A percentile compares a stretch with the other conserved stretches of the same genome.
Conservation (phyloP, 495 filamentous ascomycete genomes). For the Trichoderma reesei region DNA sequence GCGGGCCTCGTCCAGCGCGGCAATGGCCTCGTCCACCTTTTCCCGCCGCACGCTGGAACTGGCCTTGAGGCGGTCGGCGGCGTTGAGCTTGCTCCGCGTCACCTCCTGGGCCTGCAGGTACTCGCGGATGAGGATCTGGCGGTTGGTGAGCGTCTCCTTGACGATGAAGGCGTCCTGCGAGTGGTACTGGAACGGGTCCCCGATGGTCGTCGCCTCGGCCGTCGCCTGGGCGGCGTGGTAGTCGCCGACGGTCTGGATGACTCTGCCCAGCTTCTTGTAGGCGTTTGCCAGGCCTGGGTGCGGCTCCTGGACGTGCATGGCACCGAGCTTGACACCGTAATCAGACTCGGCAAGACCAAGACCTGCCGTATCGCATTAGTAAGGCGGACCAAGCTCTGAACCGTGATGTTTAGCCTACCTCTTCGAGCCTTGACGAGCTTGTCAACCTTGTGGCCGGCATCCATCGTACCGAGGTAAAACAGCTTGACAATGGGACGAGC, state of each 20-base stretch:
- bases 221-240: constrained; percentile 97
- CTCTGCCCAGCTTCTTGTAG: constrained; percentile 89
- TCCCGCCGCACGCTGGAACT: constrained; percentile 75
- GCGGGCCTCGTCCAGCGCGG: constrained; percentile 75
- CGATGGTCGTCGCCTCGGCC: constrained; percentile 88
- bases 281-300: constrained; percentile 80
- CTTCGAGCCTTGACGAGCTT: constrained; percentile 83
- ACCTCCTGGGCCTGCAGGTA: constrained; percentile 76
- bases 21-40: constrained; percentile 94
- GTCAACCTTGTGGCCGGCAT: constrained; percentile 89
- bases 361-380: constrained; percentile 36
- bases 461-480: constrained; percentile 94
- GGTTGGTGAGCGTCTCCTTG: constrained; percentile 97
- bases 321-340: constrained; percentile 77
- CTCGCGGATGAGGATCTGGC: constrained; percentile 95
- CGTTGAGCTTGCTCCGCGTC: constrained; percentile 66
- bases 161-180: constrained; percentile 95
- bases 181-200: constrained; percentile 90
- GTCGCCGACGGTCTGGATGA: constrained; percentile 86
- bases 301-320: constrained; percentile 79
- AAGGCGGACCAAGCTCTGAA: not conserved
- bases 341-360: constrained; percentile 89
- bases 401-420: constrained; percentile 47
- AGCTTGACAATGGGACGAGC: constrained; percentile 86
- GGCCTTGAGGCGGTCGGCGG: constrained; percentile 80